phyloP scores from a whole-genome alignment of 768 basidiomycete genomes.

The Trametes elegans region DNA sequence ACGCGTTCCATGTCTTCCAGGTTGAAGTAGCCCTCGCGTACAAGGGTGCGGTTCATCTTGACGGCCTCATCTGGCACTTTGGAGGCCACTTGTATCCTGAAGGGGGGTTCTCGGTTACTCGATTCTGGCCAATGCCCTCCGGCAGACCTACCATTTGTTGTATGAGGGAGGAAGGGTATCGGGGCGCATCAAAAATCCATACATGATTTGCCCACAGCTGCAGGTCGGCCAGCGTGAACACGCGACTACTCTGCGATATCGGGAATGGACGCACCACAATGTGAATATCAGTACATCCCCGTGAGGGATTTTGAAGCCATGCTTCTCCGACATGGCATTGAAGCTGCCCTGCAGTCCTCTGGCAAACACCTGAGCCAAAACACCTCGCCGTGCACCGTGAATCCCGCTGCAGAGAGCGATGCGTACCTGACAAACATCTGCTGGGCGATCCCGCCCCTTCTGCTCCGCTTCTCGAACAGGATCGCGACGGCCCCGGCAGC shows the following conservation, averaged over 20 bases:
- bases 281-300: constrained; percentile 84
- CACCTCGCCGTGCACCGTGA: too few relatives aligned
- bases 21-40: constrained; percentile 56
- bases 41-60: constrained; percentile 57
- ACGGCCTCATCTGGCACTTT: constrained; percentile 61
- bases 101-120: too few relatives aligned
- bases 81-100: constrained; percentile 70
- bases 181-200: constrained; percentile 71
- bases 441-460: constrained; percentile 72
- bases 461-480: constrained; percentile 68
- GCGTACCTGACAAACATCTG: constrained; percentile 87
- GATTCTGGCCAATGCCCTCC: too few relatives aligned
- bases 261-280: constrained; percentile 51
- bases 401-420: constrained; percentile 4
- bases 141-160: constrained; percentile 54
- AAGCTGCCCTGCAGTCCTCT: constrained; percentile 91
- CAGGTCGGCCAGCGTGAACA: background rate
- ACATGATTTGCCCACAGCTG: constrained; percentile 86
- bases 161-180: constrained; percentile 85
- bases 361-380: background rate
- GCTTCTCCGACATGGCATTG: constrained; percentile 70
- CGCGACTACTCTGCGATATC: background rate
- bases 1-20: constrained; percentile 55
- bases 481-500: constrained; percentile 72
- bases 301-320: constrained; percentile 70